Evolutionary conservation across 148 eudicot species (phyloP), one percentile per base, ranked within the genome.

Genomic region (Dysphania ambrosioides): DNA sequence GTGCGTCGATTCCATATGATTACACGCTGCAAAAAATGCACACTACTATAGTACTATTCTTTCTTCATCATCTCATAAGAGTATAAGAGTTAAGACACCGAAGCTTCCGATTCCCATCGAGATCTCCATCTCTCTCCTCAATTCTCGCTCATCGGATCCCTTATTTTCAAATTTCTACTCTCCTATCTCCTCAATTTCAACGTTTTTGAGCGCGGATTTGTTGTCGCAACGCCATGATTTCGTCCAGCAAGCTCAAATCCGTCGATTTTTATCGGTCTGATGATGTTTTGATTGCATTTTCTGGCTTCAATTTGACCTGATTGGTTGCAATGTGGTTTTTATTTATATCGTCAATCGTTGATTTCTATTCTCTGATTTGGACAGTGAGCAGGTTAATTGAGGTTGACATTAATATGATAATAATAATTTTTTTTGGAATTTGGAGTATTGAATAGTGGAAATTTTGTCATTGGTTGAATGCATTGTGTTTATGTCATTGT

Each of bases 221-320:
- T 38, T 13, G 4, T 31, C 8, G 12, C 11, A 35, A 56, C 24
- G 29, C 76, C 86, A 87, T 93, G 91, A 82, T 85, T 73, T 83
- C 98, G 51, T 71, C 94, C 0, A 82, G 81, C 77, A 93, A 88
- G 84, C 81, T 91, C 80, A 93, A 93, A 89, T 89, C 98, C 62
- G 91, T 93, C 19, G 98, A 93, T 86, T 93, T 93, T 64, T 93
- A 89, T 83, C 88, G 98, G 97, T 93, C 42, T 62, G 27, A 21
- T 30, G 18, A 21, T 19, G 44, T 51, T 19, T 19, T 53, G 64
- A 8, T 72, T 2, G 70, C 3, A 7, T 65, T 65, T 36, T 64
- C 8, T 62, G 36, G 26, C 68, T 44, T 44, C 16, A 44, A 44
- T 0, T 47, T 12, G 4, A 47, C 21, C 15, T 47, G 15, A 47